Conservation (phyloP, 257 asterid species). For the Cynanchum wilfordii region DNA sequence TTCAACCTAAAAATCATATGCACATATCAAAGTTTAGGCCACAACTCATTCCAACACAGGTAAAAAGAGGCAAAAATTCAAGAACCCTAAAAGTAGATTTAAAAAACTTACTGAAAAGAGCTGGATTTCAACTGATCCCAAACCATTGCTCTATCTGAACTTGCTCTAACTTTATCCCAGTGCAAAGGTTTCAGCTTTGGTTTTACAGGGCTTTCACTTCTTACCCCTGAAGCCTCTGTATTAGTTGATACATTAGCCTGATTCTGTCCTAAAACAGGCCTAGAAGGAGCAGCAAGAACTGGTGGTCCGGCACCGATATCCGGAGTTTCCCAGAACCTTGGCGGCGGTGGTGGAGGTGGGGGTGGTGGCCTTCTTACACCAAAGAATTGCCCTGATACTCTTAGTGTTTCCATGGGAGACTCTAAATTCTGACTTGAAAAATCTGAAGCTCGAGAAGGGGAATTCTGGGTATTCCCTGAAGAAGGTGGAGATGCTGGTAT, state of each 20-base stretch:
- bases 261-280: slow-evolving; percentile 29
- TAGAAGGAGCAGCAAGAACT: slow-evolving; percentile 51
- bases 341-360: slow-evolving; percentile 47
- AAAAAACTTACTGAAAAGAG: slow-evolving; percentile 62
- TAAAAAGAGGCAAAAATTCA: neutral
- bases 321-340: slow-evolving; percentile 49
- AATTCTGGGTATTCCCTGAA: slow-evolving; percentile 46
- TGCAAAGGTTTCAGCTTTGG: slow-evolving; percentile 76
- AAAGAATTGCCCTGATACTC: slow-evolving; percentile 13
- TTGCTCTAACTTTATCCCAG: slow-evolving; percentile 85
- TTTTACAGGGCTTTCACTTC: slow-evolving; percentile 39
- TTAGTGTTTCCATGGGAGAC: slow-evolving; percentile 21
- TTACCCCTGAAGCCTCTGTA: slow-evolving; percentile 15
- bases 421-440: slow-evolving; percentile 27
- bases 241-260: slow-evolving; percentile 10
- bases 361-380: slow-evolving; percentile 27
- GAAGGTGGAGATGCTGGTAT: slow-evolving; percentile 48
- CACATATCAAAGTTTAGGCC: neutral
- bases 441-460: slow-evolving; percentile 53
- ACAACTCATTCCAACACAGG: neutral
- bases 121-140: slow-evolving; percentile 79
- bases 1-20: slow-evolving; percentile 51
- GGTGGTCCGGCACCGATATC: slow-evolving; percentile 48
- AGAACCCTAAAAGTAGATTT: neutral
- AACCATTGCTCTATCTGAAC: slow-evolving; percentile 66